Evolutionary conservation across 1,284 basidiomycete species (phyloP), one percentile per base, ranked within the genome.

Genomic region (Peniophora sp.): DNA sequence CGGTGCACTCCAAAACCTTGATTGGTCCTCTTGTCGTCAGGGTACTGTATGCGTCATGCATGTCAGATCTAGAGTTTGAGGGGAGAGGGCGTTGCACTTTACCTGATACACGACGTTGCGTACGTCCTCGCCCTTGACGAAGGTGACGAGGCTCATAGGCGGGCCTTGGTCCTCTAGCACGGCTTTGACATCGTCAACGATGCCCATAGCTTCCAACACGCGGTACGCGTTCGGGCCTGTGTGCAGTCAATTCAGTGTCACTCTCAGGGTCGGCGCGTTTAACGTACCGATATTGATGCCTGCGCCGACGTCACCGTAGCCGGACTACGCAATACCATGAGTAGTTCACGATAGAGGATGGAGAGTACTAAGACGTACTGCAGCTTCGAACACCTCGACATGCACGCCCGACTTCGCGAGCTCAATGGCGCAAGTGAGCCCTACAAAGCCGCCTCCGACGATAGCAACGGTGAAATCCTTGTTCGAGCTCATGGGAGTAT

Each of bases 151-250:
- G 34, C 68, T 61, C 44, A 62, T 56, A 1, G 55, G 60, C 8
- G 66, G 66, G 20, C 58, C 54, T 3, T 58, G 55, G 41, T 72
- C 64, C 8, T 69, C 68, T 3, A 67, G 61, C 24, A 59, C 65
- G 12, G 61, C 49, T 23, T 76, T 54, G n/a, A 78, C 59, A 6
- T 66, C 64, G 17, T 73, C 65, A 5, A 73, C 59, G 2, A 77
- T 51, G 1, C 72, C 75, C 23, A 79, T 61, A 3, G 65, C 66
- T 24, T 69, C 56, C 23, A 78, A 56, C 5, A 71, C 71, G 15
- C 68, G 67, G 15, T 77, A 54, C 3, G 72, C 74, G 59, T 80
- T 79, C 2, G 73, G 67, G 3, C 76, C 75, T 79, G 52, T n/a
- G n/a, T n/a, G n/a, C 20, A 22, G 49, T 22, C 36, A 41, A 15